Percentiles rank a stretch among this genome's conserved stretches.
Evolutionary conservation across 2,329 filamentous ascomycete species (phyloP).

Genomic region (Botrytis byssoidea): DNA sequence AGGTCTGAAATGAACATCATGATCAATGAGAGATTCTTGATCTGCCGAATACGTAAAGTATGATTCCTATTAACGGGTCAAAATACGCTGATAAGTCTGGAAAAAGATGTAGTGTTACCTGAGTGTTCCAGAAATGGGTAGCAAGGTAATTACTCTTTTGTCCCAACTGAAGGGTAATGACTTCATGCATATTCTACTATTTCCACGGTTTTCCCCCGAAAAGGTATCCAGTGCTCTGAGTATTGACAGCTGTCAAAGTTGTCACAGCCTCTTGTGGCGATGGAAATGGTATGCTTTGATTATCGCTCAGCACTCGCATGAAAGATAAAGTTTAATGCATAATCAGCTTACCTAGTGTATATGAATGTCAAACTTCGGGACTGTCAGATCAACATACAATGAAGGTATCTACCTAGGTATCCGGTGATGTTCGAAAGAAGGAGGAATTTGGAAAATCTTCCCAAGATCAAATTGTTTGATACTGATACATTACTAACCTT

Average conservation of each 20-base stretch:
- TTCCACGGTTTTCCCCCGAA: not conserved
- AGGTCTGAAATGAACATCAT: constrained; percentile 84
- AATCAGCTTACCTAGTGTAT: not conserved
- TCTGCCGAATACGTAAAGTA: constrained; percentile 86
- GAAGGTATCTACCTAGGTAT: not conserved
- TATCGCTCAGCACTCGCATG: constrained; percentile 16
- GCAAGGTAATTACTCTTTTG: constrained; percentile 90
- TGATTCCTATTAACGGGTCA: constrained; percentile 66
- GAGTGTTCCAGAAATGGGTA: constrained; percentile 96
- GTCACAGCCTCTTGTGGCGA: not conserved
- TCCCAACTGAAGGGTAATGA: constrained; percentile 90
- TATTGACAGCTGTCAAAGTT: constrained; percentile 3
- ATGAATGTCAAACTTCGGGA: not conserved
- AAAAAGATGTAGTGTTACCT: constrained; percentile 50
- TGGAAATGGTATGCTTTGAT: not conserved
- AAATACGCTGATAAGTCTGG: too few relatives aligned
- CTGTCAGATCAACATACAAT: not conserved
- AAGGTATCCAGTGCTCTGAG: not conserved
- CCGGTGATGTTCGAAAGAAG: not conserved
- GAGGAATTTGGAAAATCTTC: not conserved
- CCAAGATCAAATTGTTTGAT: constrained; percentile 14
- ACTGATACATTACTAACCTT: not conserved
- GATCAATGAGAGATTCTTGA: constrained; percentile 67
- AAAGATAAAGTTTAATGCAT: not conserved
- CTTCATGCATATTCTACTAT: constrained; percentile 73